Evolutionary conservation across 2,329 filamentous ascomycete species (phyloP), one percentile per base, ranked within the genome.

Genomic region (Claviceps sp.): DNA sequence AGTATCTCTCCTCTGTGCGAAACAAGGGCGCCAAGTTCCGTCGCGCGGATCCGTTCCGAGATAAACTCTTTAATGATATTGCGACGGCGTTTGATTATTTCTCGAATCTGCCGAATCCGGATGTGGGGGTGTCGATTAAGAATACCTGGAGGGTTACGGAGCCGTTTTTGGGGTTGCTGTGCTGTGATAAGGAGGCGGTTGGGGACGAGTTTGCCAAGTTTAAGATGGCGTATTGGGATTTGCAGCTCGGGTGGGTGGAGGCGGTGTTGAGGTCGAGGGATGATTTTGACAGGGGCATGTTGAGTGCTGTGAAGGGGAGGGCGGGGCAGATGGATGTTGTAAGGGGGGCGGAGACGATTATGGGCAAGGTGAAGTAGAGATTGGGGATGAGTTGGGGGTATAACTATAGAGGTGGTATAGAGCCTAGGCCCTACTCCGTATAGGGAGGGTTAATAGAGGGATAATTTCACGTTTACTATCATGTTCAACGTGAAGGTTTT

Each of bases 161-260:
- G 67, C 79, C 79, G 61, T 89, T 98, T 62, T 75, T 94, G 20
- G 77, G 81, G 47, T 71, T 98, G 54, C 74, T 98, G n/a, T 81
- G 82, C 3, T 81, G 84, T 34, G 88, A 93, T 63, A 84, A 83
- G 49, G 77, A 82, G 34, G 75, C 73, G 24, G 75, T 96, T 0
- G 81, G 88, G 16, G 81, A 86, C 50, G 82, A 87, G 1, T 97
- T 95, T 63, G 85, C 85, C 60, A 72, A 74, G 5, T 91, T 98
- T 72, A 97, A 96, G 75, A 72, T 70, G 41, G 77, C 80, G 46
- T 96, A 95, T 67, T 95, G 91, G 87, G 93, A 98, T 69, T 73
- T 97, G 64, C 88, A 94, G 67, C 83, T 97, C 54, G 85, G 83
- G 46, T 98, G 93, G 93, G 89, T 98, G 7, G 94, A 98, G 73